Percentiles rank a stretch among this genome's conserved stretches.
phyloP scores from a whole-genome alignment of 78 protist genomes.

The Dictyostelium purpureum region DNA sequence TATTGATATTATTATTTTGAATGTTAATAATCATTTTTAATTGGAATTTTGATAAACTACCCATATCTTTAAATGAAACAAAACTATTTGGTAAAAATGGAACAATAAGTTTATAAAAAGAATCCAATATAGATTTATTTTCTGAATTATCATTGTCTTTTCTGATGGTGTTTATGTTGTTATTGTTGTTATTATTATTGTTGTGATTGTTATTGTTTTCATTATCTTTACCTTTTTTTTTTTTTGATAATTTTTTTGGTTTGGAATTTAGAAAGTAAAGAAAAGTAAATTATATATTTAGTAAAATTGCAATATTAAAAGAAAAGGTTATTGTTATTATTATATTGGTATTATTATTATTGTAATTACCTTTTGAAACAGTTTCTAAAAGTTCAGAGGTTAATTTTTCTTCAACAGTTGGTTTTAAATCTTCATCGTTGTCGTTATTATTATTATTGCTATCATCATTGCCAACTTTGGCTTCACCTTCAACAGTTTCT shows the following conservation, averaged over 20 bases:
- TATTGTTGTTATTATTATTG: not conserved
- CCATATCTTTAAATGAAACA: constrained; percentile 12
- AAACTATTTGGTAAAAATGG: constrained; percentile 13
- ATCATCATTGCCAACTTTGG: not conserved
- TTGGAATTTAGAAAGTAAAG: not conserved
- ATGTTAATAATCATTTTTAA: no score
- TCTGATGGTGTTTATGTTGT: not conserved
- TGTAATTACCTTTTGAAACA: not conserved
- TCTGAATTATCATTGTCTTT: not conserved
- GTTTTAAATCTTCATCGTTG: not conserved
- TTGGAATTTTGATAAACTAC: not conserved
- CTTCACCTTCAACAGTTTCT: no score
- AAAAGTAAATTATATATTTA: not conserved
- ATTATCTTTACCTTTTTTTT: constrained; percentile 13
- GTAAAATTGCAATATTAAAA: not conserved
- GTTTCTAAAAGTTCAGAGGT: constrained; percentile 5
- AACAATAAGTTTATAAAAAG: not conserved
- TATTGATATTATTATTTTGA: no score
- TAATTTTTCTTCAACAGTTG: not conserved
- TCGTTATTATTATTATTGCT: not conserved
- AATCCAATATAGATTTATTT: not conserved
- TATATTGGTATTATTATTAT: not conserved
- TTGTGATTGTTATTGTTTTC: not conserved
- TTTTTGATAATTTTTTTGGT: not conserved
- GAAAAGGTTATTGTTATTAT: not conserved